Percentiles rank a stretch among this genome's conserved stretches.
phyloP scores from a whole-genome alignment of 495 filamentous ascomycete species.

The Xylaria sp. region DNA sequence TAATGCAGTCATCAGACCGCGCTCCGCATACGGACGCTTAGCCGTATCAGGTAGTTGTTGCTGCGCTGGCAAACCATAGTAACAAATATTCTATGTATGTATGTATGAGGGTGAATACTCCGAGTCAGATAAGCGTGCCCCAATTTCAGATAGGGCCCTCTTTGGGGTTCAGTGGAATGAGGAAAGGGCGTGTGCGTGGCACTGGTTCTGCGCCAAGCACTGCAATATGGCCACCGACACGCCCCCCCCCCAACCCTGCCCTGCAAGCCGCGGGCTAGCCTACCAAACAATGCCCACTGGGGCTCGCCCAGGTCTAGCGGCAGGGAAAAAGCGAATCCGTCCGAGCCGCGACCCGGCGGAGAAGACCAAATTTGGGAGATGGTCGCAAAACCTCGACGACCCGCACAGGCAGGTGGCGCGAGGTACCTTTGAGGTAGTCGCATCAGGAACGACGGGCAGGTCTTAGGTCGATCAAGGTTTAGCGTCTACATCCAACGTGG shows the following conservation, averaged over 20 bases:
- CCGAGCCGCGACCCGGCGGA: conserved; percentile 46
- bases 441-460: conserved; percentile 30
- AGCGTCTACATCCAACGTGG: conserved; percentile 26
- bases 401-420: conserved; percentile 33
- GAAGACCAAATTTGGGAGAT: conserved; percentile 44
- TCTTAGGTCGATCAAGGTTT: conserved; percentile 28
- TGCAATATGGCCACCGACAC: conserved; percentile 42
- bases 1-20: conserved; percentile 15
- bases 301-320: conserved; percentile 42
- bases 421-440: conserved; percentile 36
- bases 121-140: conserved; percentile 44
- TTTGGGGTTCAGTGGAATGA: conserved; percentile 31
- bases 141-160: conserved; percentile 33
- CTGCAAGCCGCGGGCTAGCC: conserved; percentile 38
- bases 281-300: conserved; percentile 42
- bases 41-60: conserved; percentile 36
- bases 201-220: conserved; percentile 33
- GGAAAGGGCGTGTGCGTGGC: conserved; percentile 29
- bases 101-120: conserved; percentile 41
- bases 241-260: conserved; percentile 28
- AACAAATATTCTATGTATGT: conserved; percentile 30
- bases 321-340: conserved; percentile 45
- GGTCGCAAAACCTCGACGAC: conserved; percentile 40
- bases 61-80: conserved; percentile 28
- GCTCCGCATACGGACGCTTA: conserved; percentile 24